These are phyloP conservation scores for Eimeria necatrix DNA, from an alignment of 169 alveolate species.

Conservation along the genomic window DNA sequence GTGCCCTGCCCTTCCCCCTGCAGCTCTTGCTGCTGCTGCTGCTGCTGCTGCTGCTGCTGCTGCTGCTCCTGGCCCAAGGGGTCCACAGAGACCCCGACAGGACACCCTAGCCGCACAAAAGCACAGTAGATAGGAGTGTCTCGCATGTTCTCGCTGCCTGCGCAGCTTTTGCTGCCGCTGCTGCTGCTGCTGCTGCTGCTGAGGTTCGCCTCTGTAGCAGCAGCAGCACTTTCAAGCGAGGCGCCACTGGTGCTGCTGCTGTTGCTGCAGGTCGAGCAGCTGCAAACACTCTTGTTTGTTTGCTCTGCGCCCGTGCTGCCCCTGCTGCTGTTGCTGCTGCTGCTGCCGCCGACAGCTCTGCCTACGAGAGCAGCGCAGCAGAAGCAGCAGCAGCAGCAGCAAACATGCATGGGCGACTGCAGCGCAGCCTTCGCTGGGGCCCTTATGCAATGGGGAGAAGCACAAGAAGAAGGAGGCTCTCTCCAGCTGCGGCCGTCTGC, in stretches of 20 bases:
- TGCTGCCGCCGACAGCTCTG: neutral
- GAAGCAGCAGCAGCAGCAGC: conserved; percentile 63
- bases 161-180: conserved; percentile 7
- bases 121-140: neutral
- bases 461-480: conserved; percentile 55
- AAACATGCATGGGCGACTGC: conserved; percentile 57
- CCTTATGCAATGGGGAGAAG: conserved; percentile 13
- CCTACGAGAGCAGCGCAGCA: conserved; percentile 17
- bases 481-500: conserved; percentile 68
- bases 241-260: conserved; percentile 22
- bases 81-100: conserved; percentile 9
- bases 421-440: conserved; percentile 45
- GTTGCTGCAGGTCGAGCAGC: conserved; percentile 3
- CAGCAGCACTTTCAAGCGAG: neutral
- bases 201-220: neutral
- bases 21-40: conserved; percentile 53
- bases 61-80: neutral
- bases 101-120: conserved; percentile 37
- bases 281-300: neutral
- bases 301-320: neutral
- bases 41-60: conserved; percentile 67
- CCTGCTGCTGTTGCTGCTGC: neutral
- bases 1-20: neutral
- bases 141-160: neutral
- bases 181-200: conserved; percentile 59